Evolutionary conservation across 306 rosid species (phyloP).

Genomic region (Malus asiatica): DNA sequence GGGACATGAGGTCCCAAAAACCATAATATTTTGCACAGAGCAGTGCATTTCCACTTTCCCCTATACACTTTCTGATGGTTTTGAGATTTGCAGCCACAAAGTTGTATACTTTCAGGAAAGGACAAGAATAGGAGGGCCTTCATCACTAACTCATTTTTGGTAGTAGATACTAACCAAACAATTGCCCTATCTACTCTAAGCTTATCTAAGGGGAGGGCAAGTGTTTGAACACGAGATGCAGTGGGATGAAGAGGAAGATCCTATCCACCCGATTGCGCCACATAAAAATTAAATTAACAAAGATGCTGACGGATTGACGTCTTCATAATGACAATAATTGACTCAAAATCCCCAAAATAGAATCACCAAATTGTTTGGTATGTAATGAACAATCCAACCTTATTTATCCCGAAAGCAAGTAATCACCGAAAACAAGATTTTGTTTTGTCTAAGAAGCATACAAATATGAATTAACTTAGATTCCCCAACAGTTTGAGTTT

Average conservation of each 20-base stretch:
- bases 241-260: neutral
- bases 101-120: neutral
- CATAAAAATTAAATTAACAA: neutral
- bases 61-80: neutral
- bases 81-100: neutral
- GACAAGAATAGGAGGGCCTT: neutral
- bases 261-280: neutral
- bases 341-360: neutral
- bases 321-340: slow-evolving; percentile 18
- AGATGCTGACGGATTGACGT: slow-evolving; percentile 2
- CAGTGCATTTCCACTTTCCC: neutral
- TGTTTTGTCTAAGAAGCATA: slow-evolving; percentile 1
- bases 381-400: neutral
- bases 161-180: neutral
- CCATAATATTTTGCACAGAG: neutral
- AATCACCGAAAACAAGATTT: slow-evolving; percentile 14
- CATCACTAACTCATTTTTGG: neutral
- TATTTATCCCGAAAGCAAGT: neutral
- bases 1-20: neutral
- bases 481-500: neutral
- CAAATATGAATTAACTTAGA: slow-evolving; percentile 4
- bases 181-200: neutral
- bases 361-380: neutral
- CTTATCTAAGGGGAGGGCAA: neutral
- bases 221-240: neutral